Base-by-base conservation (phyloP, 208 protist genomes). In the Trypanosoma melophagium region DNA sequence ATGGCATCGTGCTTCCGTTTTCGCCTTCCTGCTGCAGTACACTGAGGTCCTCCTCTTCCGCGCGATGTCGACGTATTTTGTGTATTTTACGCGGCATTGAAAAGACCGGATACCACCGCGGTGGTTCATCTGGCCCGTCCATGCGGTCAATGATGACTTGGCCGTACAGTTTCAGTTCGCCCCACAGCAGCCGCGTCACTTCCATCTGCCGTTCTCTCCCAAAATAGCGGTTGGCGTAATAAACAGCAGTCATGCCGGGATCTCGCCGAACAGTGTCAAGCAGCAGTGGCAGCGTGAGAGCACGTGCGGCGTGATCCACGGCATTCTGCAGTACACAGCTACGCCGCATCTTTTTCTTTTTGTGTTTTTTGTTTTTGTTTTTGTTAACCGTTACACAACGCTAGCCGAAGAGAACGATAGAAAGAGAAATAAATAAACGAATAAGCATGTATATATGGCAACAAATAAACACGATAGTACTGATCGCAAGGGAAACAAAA, bases 181-280 rank as follows among this genome's bases (percentile, higher is more conserved):
- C 67, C 87, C 90, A 95, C 35, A 93, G 77, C 13, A 90, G 44
- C 58, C 89, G 86, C 52, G 86, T 86, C 25, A 95, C 72, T 59
- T 79, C 70, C 79, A 85, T 90, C 12, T 71, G 60, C 14, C 79
- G 80, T 7, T 87, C 81, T 67, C 74, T 28, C 60, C 77, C 84
- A 71, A 91, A 95, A 70, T 95, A 95, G 53, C 90, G 84, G 53
- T 93, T 95, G 31, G 87, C 87, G 73, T 95, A 95, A 77, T 95
- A 95, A 1, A 55, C 45, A 10, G 83, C 60, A 2, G 90, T 93
- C 86, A 90, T 93, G 19, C 87, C 87, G 12, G 90, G 90, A 56
- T 95, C 87, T 14, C 68, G 81, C 69, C 87, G 87, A 3, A 95
- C 64, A 16, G 90, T 92, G 63, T 84, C 73, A 22, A 95, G 80